Percentiles rank a stretch among this genome's conserved stretches.
Conservation (phyloP, 2,329 filamentous ascomycete species). For the Colletotrichum karsti region DNA sequence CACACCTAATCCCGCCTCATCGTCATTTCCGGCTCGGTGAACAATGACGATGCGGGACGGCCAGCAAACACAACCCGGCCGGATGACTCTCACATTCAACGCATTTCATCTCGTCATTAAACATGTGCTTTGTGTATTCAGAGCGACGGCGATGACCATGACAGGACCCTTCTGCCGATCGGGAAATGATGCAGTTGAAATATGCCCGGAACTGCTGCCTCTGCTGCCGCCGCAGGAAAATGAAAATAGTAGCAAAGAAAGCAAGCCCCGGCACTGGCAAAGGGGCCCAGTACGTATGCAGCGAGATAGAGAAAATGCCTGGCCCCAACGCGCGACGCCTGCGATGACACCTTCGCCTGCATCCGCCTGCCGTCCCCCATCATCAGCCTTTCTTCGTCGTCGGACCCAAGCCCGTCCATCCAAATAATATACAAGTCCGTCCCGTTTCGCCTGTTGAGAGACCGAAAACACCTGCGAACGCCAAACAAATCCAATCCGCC, state of each 20-base stretch:
- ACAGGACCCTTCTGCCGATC: not conserved
- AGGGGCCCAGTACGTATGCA: conserved; percentile 3
- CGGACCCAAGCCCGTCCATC: not conserved
- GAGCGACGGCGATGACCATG: not conserved
- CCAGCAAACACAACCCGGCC: not conserved
- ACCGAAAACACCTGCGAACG: conserved; percentile 27
- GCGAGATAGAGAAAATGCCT: conserved; percentile 5
- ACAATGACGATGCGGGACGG: not conserved
- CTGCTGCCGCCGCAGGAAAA: conserved; percentile 4
- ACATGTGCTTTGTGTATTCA: conserved; percentile 5
- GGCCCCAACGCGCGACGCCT: not conserved
- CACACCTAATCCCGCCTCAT: not conserved
- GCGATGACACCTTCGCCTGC: not conserved
- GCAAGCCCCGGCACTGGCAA: not conserved
- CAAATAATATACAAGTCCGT: conserved; percentile 29
- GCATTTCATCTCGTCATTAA: not conserved
- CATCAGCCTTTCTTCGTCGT: conserved; percentile 3
- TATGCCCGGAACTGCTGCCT: not conserved
- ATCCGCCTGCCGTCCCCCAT: not conserved
- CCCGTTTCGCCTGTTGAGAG: conserved; percentile 28
- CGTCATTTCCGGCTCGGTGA: not conserved
- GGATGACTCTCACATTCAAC: too few relatives aligned
- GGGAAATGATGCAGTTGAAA: conserved; percentile 2
- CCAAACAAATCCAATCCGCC: conserved; percentile 22
- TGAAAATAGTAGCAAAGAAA: not conserved